These are phyloP conservation scores for Tubosaeta sp. DNA, from an alignment of 768 basidiomycete genomes.

Conservation along the genomic window DNA sequence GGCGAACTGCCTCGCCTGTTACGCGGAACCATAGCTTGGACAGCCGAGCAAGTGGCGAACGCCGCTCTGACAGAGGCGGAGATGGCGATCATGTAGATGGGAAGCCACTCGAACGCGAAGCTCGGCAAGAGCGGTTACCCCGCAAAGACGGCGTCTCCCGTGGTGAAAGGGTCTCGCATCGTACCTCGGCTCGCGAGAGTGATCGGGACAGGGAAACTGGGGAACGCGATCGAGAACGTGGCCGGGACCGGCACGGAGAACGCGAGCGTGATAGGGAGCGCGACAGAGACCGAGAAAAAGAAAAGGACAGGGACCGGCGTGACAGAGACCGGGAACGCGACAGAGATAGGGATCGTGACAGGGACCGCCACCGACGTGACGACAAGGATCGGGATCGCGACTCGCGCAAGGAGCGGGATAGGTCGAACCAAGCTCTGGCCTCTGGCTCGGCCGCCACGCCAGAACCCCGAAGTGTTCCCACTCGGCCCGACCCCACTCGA, in stretches of 20 bases:
- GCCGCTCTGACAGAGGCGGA: slow-evolving; percentile 50
- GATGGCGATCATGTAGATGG: slow-evolving; percentile 49
- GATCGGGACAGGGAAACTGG: slow-evolving; percentile 43
- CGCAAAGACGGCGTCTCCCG: slow-evolving; percentile 45
- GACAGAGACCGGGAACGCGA: slow-evolving; percentile 48
- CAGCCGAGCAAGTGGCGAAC: slow-evolving; percentile 67
- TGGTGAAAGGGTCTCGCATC: slow-evolving; percentile 45
- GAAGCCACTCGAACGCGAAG: slow-evolving; percentile 49
- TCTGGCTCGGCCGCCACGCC: slow-evolving; percentile 26
- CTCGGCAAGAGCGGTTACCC: slow-evolving; percentile 42
- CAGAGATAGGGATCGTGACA: slow-evolving; percentile 39
- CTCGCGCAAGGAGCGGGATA: slow-evolving; percentile 57
- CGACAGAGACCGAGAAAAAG: slow-evolving; percentile 34
- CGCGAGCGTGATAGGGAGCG: slow-evolving; percentile 46
- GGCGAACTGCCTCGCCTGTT: slow-evolving; percentile 61
- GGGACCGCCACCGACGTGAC: slow-evolving; percentile 50
- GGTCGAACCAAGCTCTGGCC: slow-evolving; percentile 32
- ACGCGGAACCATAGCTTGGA: slow-evolving; percentile 69
- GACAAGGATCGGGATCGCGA: slow-evolving; percentile 65
- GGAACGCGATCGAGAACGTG: slow-evolving; percentile 41
- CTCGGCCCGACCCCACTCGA: slow-evolving; percentile 55
- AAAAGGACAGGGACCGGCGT: slow-evolving; percentile 38
- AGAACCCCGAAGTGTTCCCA: slow-evolving; percentile 56
- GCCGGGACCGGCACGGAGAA: slow-evolving; percentile 44
- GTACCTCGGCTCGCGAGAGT: slow-evolving; percentile 30